phyloP scores from a whole-genome alignment of 352 stramenopile species.

The Phytophthora citrophthora region DNA sequence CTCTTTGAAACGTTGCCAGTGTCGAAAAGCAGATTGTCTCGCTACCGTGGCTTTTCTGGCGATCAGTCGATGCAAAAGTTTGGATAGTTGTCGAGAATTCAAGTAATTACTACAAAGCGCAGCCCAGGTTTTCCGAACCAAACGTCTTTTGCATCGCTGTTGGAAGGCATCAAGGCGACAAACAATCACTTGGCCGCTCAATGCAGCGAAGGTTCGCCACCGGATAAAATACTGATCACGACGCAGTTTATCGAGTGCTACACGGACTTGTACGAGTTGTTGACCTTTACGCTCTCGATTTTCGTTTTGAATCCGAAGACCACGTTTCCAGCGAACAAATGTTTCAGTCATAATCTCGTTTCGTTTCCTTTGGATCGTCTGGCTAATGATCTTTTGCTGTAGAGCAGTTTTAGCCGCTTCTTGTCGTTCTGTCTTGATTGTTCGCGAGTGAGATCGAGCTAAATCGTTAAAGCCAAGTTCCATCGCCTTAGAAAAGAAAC shows the following conservation, averaged over 20 bases:
- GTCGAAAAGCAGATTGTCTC: constrained; percentile 18
- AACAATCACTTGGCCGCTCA: constrained; percentile 39
- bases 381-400: constrained; percentile 69
- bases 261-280: constrained; percentile 29
- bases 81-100: constrained; percentile 3
- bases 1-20: constrained; percentile 18
- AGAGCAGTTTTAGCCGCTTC: constrained; percentile 35
- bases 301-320: constrained; percentile 59
- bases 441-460: constrained; percentile 18
- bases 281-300: constrained; percentile 37
- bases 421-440: constrained; percentile 17
- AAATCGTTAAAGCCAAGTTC: constrained; percentile 18
- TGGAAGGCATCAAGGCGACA: constrained; percentile 62
- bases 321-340: constrained; percentile 62
- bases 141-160: constrained; percentile 26
- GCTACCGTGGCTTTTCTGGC: constrained; percentile 2
- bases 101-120: constrained; percentile 3
- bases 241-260: constrained; percentile 32
- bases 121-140: constrained; percentile 32
- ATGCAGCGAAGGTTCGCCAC: constrained; percentile 39
- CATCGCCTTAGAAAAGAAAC: constrained; percentile 24
- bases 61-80: constrained; percentile 16
- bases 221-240: constrained; percentile 43
- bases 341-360: constrained; percentile 46
- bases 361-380: constrained; percentile 48